Percentiles rank a stretch among this genome's conserved stretches.
Conservation (phyloP, 2,329 filamentous ascomycete species). For the Teratosphaeria gauchensis region DNA sequence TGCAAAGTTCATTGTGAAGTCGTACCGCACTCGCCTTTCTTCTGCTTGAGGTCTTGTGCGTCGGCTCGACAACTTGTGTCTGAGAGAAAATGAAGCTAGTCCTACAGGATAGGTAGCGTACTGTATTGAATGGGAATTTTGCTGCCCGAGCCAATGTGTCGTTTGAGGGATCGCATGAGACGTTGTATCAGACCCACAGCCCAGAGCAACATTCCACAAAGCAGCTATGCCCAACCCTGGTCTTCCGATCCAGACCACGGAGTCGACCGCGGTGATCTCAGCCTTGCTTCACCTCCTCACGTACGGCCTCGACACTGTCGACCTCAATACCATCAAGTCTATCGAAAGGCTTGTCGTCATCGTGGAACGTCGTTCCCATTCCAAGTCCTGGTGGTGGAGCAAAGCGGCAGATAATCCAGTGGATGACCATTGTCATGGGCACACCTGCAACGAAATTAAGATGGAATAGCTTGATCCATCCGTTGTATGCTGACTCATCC, state of each 20-base stretch:
- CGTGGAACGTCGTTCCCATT: background rate
- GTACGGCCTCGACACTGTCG: background rate
- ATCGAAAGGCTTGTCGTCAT: background rate
- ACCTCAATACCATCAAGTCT: background rate
- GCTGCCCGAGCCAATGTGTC: no score
- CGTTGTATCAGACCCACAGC: no score
- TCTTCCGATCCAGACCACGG: background rate
- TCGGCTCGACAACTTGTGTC: no score
- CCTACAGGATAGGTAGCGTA: no score
- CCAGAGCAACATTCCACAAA: no score
- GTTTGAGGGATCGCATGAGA: no score
- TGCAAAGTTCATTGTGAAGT: no score
- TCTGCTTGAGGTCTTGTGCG: no score
- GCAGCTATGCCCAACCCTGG: no score
- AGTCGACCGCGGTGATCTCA: background rate
- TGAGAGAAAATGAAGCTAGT: no score
- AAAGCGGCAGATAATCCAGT: background rate
- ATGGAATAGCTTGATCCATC: background rate
- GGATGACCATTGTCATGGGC: background rate
- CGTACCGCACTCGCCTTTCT: no score
- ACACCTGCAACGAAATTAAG: background rate
- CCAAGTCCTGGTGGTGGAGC: background rate
- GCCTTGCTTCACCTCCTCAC: background rate
- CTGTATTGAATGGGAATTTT: no score
- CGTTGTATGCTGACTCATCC: constrained; percentile 26